Percentiles rank a stretch among this genome's conserved stretches.
These are phyloP conservation scores for Exophiala sp. DNA, from an alignment of 2,329 filamentous ascomycete species.

Conservation along the genomic window DNA sequence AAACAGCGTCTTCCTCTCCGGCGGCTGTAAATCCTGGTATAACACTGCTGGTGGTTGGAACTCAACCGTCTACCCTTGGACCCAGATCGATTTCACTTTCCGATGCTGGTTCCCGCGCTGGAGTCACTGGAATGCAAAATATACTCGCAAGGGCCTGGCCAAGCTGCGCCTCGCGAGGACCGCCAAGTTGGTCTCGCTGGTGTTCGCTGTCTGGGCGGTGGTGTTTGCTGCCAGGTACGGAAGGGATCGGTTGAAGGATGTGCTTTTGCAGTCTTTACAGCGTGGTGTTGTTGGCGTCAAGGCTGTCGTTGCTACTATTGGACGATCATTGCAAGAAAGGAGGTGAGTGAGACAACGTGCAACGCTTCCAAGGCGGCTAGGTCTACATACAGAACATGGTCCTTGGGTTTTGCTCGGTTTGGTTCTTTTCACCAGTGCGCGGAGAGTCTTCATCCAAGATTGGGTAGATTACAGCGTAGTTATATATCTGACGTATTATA, in stretches of 20 bases:
- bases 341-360: no score
- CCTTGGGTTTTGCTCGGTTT: no score
- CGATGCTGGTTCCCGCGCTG: slow-evolving; percentile 50
- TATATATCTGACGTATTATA: no score
- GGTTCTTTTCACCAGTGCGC: no score
- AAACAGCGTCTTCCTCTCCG: slow-evolving; percentile 44
- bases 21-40: slow-evolving; percentile 49
- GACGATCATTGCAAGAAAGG: no score
- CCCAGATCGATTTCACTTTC: slow-evolving; percentile 48
- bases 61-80: slow-evolving; percentile 44
- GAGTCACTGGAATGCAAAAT: slow-evolving; percentile 49
- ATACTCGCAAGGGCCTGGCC: slow-evolving; percentile 45
- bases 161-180: slow-evolving; percentile 29
- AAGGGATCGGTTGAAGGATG: not conserved
- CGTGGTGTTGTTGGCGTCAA: slow-evolving; percentile 5
- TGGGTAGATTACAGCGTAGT: no score
- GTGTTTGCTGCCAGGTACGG: slow-evolving; percentile 14
- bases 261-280: slow-evolving; percentile 2
- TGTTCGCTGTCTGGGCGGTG: slow-evolving; percentile 8
- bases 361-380: no score
- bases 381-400: no score
- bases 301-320: slow-evolving; percentile 1
- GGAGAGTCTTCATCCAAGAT: no score
- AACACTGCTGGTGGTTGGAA: slow-evolving; percentile 46
- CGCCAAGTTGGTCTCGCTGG: slow-evolving; percentile 22